A percentile compares a stretch with the other conserved stretches of the same genome.
These are phyloP conservation scores for Geum urbanum DNA, from an alignment of 306 rosid genomes.

Conservation along the genomic window DNA sequence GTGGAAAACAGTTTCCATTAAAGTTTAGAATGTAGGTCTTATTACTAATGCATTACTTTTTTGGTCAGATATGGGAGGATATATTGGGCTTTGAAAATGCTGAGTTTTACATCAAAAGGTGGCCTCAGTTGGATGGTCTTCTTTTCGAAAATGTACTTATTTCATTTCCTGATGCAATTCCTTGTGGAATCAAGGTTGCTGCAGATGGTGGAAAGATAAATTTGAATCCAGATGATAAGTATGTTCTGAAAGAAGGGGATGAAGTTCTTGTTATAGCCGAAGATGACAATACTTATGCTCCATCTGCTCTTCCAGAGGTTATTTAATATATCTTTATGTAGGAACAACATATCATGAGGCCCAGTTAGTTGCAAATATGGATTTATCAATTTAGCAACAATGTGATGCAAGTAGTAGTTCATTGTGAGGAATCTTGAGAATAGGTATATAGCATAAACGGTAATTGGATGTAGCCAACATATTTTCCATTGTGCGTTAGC, in stretches of 20 bases:
- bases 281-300: slow-evolving; percentile 93
- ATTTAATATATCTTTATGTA: slow-evolving; percentile 24
- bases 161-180: slow-evolving; percentile 94
- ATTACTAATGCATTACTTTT: slow-evolving; percentile 5
- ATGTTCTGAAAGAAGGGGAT: slow-evolving; percentile 76
- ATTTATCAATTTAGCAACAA: not conserved
- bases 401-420: not conserved
- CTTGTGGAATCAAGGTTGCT: slow-evolving; percentile 92
- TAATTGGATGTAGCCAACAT: not conserved
- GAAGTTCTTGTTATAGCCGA: slow-evolving; percentile 97
- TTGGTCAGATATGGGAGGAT: slow-evolving; percentile 96
- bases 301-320: slow-evolving; percentile 81
- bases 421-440: not conserved
- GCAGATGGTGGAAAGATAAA: slow-evolving; percentile 77
- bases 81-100: slow-evolving; percentile 97
- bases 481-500: not conserved
- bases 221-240: slow-evolving; percentile 79
- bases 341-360: not conserved
- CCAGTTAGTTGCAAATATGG: not conserved
- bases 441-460: too few species aligned
- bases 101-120: slow-evolving; percentile 90
- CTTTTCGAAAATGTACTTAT: slow-evolving; percentile 62
- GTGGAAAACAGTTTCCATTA: not conserved
- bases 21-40: not conserved
- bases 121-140: slow-evolving; percentile 76